Evolutionary conservation across 305 asterid genomes (phyloP).

Genomic region (Solanum chacoense): DNA sequence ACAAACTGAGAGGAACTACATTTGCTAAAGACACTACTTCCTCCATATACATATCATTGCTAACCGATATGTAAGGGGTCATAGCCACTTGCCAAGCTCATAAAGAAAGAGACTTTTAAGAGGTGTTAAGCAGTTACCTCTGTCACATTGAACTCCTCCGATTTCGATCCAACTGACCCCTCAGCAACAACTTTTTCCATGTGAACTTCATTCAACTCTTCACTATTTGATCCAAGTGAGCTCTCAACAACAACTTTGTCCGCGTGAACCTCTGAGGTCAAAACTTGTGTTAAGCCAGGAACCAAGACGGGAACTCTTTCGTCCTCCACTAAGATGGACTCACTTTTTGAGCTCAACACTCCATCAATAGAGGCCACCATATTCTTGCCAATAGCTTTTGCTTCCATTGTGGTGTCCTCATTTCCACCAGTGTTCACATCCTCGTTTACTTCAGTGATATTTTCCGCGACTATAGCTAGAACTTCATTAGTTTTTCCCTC

Average conservation of each 20-base stretch:
- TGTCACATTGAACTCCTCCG: constrained; percentile 16
- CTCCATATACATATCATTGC: neutral
- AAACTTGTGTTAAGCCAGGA: constrained; percentile 33
- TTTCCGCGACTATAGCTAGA: constrained; percentile 12
- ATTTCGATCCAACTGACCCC: constrained; percentile 2
- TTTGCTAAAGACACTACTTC: neutral
- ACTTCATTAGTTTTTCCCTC: neutral
- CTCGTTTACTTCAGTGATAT: constrained; percentile 3
- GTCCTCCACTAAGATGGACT: constrained; percentile 6
- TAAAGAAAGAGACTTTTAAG: neutral
- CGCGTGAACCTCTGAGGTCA: neutral
- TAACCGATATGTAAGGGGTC: neutral
- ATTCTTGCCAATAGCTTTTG: neutral
- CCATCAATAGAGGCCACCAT: neutral
- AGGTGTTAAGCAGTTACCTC: constrained; percentile 46
- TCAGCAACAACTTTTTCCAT: neutral
- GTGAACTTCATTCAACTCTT: constrained; percentile 11
- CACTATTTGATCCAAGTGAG: neutral
- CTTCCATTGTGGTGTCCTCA: neutral
- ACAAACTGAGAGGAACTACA: neutral
- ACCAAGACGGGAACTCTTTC: constrained; percentile 41
- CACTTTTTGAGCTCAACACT: constrained; percentile 8
- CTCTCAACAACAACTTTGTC: constrained; percentile 9
- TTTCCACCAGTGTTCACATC: constrained; percentile 1
- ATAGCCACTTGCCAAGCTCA: neutral